Percentiles rank a stretch among this genome's conserved stretches.
Conservation (phyloP, 345 rosid genomes). For the Cardamine occulta region DNA sequence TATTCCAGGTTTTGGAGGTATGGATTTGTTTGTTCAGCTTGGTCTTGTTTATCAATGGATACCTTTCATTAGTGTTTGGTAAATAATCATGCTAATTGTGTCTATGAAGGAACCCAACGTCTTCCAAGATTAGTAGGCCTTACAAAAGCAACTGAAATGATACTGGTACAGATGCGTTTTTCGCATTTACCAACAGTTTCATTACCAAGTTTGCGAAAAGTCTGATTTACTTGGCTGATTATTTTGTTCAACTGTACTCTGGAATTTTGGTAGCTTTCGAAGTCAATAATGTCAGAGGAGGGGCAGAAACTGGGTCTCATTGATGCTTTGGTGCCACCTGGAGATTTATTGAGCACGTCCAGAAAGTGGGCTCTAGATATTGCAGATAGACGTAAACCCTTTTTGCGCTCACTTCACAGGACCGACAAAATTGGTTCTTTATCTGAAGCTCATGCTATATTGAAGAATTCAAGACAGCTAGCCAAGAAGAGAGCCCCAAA, state of each 20-base stretch:
- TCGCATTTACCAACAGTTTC: background rate
- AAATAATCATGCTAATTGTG: slow-evolving; percentile 2
- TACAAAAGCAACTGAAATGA: slow-evolving; percentile 82
- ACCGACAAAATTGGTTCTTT: slow-evolving; percentile 89
- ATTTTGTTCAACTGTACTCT: slow-evolving; percentile 6
- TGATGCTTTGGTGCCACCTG: slow-evolving; percentile 73
- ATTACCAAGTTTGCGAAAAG: background rate
- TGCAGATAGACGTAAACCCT: slow-evolving; percentile 68
- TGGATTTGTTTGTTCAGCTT: slow-evolving; percentile 21
- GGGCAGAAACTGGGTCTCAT: slow-evolving; percentile 84
- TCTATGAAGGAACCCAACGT: slow-evolving; percentile 86
- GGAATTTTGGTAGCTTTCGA: slow-evolving; percentile 66
- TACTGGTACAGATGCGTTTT: slow-evolving; percentile 58
- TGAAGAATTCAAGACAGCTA: slow-evolving; percentile 63
- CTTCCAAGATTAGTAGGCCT: slow-evolving; percentile 95
- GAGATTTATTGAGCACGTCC: slow-evolving; percentile 77
- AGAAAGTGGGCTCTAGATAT: slow-evolving; percentile 87
- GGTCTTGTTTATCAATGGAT: background rate
- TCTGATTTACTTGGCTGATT: slow-evolving; percentile 19
- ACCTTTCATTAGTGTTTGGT: background rate
- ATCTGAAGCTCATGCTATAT: slow-evolving; percentile 71
- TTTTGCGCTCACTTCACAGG: slow-evolving; percentile 80
- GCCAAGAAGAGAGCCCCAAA: slow-evolving; percentile 81
- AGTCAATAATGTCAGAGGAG: slow-evolving; percentile 83
- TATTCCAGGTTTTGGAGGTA: slow-evolving; percentile 97